These are phyloP conservation scores for Auricularia auricula-judae DNA, from an alignment of 768 basidiomycete genomes.

Conservation along the genomic window DNA sequence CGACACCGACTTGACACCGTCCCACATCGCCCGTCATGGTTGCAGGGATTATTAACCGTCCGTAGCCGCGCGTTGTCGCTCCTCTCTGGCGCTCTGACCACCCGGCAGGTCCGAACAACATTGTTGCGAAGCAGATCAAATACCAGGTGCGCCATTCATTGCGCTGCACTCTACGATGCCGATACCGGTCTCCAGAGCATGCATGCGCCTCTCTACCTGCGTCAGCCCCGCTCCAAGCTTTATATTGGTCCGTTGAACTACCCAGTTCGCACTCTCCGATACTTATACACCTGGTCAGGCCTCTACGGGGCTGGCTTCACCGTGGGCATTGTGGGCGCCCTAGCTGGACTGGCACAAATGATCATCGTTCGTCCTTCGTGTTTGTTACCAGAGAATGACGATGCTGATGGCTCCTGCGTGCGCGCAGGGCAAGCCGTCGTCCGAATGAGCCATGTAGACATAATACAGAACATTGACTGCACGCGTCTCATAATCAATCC, in stretches of 20 bases:
- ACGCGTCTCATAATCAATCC: too few relatives aligned
- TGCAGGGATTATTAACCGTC: not conserved
- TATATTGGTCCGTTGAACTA: constrained; percentile 43
- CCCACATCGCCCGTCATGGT: not conserved
- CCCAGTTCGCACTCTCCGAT: not conserved
- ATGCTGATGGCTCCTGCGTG: too few relatives aligned
- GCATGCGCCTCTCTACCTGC: constrained; percentile 38
- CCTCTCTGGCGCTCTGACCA: not conserved
- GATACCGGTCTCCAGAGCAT: not conserved
- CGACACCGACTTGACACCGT: not conserved
- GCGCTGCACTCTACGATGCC: not conserved
- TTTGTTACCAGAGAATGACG: constrained; percentile 1
- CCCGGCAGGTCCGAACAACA: not conserved
- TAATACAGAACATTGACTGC: not conserved
- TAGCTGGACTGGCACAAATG: constrained; percentile 39
- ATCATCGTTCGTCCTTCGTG: constrained; percentile 20
- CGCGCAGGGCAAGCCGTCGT: not conserved
- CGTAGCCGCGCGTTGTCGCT: not conserved
- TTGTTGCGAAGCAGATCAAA: not conserved
- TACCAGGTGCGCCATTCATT: not conserved
- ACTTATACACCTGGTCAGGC: constrained; percentile 24
- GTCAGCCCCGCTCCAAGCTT: constrained; percentile 48
- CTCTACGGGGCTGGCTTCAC: constrained; percentile 43
- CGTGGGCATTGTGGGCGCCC: constrained; percentile 42
- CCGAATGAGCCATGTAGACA: not conserved